phyloP scores from a whole-genome alignment of 371 early-diverging fungal species.

The Conidiobolus incongruus region DNA sequence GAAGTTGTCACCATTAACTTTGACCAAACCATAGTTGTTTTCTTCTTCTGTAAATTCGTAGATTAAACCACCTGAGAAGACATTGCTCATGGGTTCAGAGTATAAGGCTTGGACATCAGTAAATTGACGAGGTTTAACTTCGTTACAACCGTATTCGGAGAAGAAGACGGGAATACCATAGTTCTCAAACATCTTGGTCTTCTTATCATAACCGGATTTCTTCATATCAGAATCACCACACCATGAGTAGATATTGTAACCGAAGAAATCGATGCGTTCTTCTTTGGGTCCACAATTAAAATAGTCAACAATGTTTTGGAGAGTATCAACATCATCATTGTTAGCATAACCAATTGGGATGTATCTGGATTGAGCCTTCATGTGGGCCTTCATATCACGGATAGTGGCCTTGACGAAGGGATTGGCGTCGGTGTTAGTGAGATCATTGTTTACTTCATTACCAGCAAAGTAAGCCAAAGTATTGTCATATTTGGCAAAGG shows the following conservation, averaged over 20 bases:
- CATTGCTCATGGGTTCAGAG: conserved; percentile 34
- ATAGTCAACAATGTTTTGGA: conserved; percentile 36
- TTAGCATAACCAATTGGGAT: conserved; percentile 66
- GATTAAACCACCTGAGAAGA: conserved; percentile 52
- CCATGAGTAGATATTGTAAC: conserved; percentile 42
- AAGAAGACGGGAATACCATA: conserved; percentile 35
- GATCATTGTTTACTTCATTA: conserved; percentile 56
- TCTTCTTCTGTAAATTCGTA: conserved; percentile 62
- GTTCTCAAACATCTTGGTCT: conserved; percentile 21
- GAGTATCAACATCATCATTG: conserved; percentile 47
- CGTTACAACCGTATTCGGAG: conserved; percentile 39
- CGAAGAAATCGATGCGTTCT: conserved; percentile 45
- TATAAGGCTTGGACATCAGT: conserved; percentile 27
- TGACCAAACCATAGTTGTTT: conserved; percentile 55
- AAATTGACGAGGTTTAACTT: conserved; percentile 24
- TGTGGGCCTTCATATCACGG: conserved; percentile 42
- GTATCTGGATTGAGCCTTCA: conserved; percentile 15
- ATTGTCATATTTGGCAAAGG: conserved; percentile 36
- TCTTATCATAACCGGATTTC: conserved; percentile 29
- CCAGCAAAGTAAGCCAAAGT: conserved; percentile 52
- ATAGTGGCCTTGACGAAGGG: conserved; percentile 48
- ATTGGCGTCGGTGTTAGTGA: conserved; percentile 33
- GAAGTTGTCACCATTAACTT: conserved; percentile 16
- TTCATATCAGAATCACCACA: conserved; percentile 21
- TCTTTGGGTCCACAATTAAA: conserved; percentile 47